Evolutionary conservation across 768 basidiomycete species (phyloP).

Genomic region (Leccinum variicolor): DNA sequence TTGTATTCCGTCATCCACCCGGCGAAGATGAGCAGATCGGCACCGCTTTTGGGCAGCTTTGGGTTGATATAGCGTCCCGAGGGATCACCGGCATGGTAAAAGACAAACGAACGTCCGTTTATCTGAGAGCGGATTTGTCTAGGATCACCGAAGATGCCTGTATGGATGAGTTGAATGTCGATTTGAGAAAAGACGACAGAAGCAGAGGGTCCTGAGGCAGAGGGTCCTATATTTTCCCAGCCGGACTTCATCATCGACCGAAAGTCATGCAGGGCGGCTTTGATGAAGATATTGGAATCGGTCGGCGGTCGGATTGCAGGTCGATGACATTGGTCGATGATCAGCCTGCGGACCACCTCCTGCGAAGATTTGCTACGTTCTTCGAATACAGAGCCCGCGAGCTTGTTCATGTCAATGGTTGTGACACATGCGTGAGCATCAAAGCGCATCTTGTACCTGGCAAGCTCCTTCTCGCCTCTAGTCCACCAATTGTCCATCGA

Average conservation of each 20-base stretch:
- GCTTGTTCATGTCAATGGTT: constrained; percentile 24
- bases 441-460: constrained; percentile 34
- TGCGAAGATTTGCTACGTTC: constrained; percentile 21
- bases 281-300: constrained; percentile 21
- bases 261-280: constrained; percentile 25
- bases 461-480: constrained; percentile 30
- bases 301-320: constrained; percentile 13
- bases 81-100: constrained; percentile 17
- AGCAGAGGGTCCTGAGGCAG: constrained; percentile 6
- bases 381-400: constrained; percentile 14
- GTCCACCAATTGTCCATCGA: constrained; percentile 40
- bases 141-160: constrained; percentile 16
- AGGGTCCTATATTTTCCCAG: constrained; percentile 21
- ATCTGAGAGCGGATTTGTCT: constrained; percentile 17
- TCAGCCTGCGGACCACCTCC: constrained; percentile 17
- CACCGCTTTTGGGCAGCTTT: constrained; percentile 20
- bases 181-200: constrained; percentile 19
- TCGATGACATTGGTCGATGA: constrained; percentile 18
- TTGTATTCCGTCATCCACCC: constrained; percentile 13
- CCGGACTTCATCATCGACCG: constrained; percentile 25
- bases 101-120: constrained; percentile 23
- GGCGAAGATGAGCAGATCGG: constrained; percentile 24
- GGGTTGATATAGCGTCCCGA: constrained; percentile 12
- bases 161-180: constrained; percentile 11
- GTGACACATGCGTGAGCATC: constrained; percentile 42